Base-by-base conservation (phyloP, 2,329 filamentous ascomycete species). In the Diplodia scrobiculata region DNA sequence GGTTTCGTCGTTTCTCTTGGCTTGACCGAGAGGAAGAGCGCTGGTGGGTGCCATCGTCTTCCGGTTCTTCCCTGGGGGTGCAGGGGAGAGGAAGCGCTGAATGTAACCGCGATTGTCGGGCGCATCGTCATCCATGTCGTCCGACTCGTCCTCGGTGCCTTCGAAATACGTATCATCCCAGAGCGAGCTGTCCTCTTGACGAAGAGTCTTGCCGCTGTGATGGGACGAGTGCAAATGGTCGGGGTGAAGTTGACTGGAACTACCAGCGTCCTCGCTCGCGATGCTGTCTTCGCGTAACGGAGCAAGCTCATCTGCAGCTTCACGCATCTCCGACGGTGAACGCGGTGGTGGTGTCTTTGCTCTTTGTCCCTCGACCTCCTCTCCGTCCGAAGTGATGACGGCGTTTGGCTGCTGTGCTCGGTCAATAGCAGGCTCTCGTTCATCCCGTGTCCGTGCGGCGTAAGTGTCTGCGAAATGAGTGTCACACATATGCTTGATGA, bases 401-500 rank as follows among this genome's bases (percentile, higher is more conserved):
- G 84, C 80, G 54, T 81, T 77, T 27, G 85, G 79, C 48, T 82
- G 82, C 69, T 88, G 86, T 0, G 91, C 91, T 11, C 89, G 85
- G 72, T 97, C 92, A 0, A 78, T 76, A n/a, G 82, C 84, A 50
- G 82, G 79, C 75, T 91, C 89, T 36, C 89, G 78, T 58, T 90
- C 86, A 71, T 93, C 90, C 1, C 86, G 83, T 0, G 85, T 87
- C 17, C 84, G 83, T 0, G 90, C 88, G 1, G 84, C 79, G 55
- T 85, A 85, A 0, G 87, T 88, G 73, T 96, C 90, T 64, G 88
- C 90, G 75, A 99, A 99, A 79, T 99, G 95, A 0, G 92, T 92
- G 72, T 98, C 93, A 63, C 95, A 94, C 21, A 98, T 80, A 78
- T 99, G 95, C 78, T 97, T 93, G 59, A 98, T 83, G 0, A 99